Evolutionary conservation across 2,329 filamentous ascomycete genomes (phyloP), one percentile per base, ranked within the genome.

Genomic region (Neonectria punicea): DNA sequence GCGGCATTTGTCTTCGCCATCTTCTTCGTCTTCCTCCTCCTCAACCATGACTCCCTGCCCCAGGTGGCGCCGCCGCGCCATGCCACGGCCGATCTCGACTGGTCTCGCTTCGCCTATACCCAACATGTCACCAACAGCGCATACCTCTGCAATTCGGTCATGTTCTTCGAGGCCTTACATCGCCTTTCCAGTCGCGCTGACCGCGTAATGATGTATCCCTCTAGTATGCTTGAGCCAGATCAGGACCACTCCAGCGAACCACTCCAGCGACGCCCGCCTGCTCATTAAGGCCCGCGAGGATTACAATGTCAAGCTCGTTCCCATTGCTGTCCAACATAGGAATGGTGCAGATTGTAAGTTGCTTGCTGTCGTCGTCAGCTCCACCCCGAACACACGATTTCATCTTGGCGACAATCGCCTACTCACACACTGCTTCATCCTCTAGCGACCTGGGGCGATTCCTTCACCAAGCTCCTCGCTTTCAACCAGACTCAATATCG

Each of bases 391-490:
- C 36, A 39, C 36, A n/a, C 36, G 14, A 39, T n/a, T 5, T 4
- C 8, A 4, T 46, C 11, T 30, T 7, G 16, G 25, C 7, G 20
- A 46, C 5, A 47, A 32, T 13, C 16, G 10, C n/a, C n/a, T 16
- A 10, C 20, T 64, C 8, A 66, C 8, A 66, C 47, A 50, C 36
- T 5, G 36, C 20, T 18, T 1, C 28, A 13, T 49, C 16, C 4
- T 43, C 16, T 4, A 78, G 82, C 78, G n/a, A 88, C 87, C 1
- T 91, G 89, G 89, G 86, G 88, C 63, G 85, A 87, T 41, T 89
- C 86, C 3, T 89, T 89, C 71, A 90, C 89, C 22, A 93, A 93
- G 75, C 84, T 92, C 36, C 83, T 91, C 22, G 88, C 89, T 3
- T 93, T 92, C 74, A 89, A 89, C 64, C 87, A 91, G 58, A 87